Conservation (phyloP, 1,139 yeast species). For the Candida pseudocylindracea region DNA sequence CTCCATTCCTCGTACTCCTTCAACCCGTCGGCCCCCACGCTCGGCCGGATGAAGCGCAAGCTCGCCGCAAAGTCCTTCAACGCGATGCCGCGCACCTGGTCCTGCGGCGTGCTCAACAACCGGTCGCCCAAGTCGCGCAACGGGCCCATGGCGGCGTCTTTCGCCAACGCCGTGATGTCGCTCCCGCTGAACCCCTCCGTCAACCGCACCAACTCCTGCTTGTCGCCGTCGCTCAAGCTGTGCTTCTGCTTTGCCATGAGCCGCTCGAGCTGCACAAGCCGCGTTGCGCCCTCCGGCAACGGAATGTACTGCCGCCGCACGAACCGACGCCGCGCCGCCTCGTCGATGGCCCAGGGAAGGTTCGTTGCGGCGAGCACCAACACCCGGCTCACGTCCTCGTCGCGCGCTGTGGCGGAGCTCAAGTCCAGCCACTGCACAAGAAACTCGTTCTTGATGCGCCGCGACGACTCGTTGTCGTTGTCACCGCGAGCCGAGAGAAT, state of each 20-base stretch:
- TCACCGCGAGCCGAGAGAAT: constrained; percentile 64
- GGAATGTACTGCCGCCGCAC: constrained; percentile 90
- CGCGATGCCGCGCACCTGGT: constrained; percentile 62
- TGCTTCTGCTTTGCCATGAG: constrained; percentile 60
- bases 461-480: constrained; percentile 81
- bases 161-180: constrained; percentile 86
- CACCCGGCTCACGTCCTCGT: constrained; percentile 32
- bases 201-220: constrained; percentile 29
- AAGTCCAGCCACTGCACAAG: constrained; percentile 90
- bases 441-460: constrained; percentile 87
- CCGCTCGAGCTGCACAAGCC: constrained; percentile 50
- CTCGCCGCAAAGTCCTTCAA: constrained; percentile 60
- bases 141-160: constrained; percentile 98
- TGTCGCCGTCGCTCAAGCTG: constrained; percentile 40
- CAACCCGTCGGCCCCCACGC: constrained; percentile 75
- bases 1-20: constrained; percentile 80
- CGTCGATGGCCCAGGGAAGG: constrained; percentile 96
- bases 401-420: constrained; percentile 74
- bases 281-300: constrained; percentile 70
- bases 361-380: constrained; percentile 90
- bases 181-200: constrained; percentile 84
- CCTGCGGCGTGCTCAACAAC: constrained; percentile 64
- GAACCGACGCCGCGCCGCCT: constrained; percentile 90
- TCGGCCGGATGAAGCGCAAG: constrained; percentile 70
- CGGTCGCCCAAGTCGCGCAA: constrained; percentile 78